Base-by-base conservation (phyloP, 1,139 yeast genomes). In the Yamadazyma dendronema region DNA sequence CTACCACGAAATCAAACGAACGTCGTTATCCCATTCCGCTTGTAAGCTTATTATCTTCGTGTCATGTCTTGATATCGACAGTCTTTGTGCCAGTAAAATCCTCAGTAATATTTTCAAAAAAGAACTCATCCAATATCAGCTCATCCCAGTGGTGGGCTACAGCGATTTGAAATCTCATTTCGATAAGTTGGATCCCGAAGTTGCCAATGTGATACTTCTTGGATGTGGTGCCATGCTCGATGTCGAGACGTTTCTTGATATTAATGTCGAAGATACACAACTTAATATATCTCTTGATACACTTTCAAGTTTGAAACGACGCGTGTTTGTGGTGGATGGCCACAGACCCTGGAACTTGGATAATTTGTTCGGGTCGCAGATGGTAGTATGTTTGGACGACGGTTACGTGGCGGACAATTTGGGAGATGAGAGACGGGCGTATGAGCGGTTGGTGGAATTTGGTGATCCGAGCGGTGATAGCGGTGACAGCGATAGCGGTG, bases 181-280 rank as follows among this genome's bases (percentile, higher is more conserved):
- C 53, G 43, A 52, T 9, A 74, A 73, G 38, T 62, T 92, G 30
- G 97, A 90, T 51, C 72, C 65, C 9, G 94, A 87, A 39, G 81
- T 92, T n/a, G 64, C 79, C 11, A 89, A 84, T 52, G 84, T 92
- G 10, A 61, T 94, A 4, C 67, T 90, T 32, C 65, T 94, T 2
- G 98, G 98, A 0, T 92, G 97, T 62, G 98, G 98, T n/a, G 95
- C 95, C 12, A 81, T 86, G 75, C 77, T 90, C 22, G 97, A 94
- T 59, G 56, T 94, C 27, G 95, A 87, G 54, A 73, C 79, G 27
- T 87, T 86, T 54, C 69, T 92, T 35, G 90, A 81, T 21, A 73
- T 86, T 8, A 79, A 81, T 39, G 72, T 76, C 0, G 73, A 72
- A 23, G 74, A 74, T 3, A n/a, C n/a, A n/a, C n/a, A n/a, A n/a